These are phyloP conservation scores for Bimuria novae-zelandiae DNA, from an alignment of 2,329 filamentous ascomycete genomes.

Conservation along the genomic window DNA sequence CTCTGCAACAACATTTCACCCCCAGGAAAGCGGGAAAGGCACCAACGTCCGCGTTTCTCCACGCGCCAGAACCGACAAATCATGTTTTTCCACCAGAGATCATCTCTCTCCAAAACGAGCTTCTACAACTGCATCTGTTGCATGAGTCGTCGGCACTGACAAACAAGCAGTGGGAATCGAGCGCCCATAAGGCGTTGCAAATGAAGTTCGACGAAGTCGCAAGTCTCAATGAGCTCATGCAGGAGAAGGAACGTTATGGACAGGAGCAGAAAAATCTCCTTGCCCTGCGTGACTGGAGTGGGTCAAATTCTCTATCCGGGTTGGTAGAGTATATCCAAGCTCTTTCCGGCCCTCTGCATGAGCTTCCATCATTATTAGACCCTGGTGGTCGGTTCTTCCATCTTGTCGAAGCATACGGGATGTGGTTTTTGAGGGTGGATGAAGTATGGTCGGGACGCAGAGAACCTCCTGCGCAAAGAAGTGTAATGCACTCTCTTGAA, in stretches of 20 bases:
- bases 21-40: constrained; percentile 44
- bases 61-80: constrained; percentile 29
- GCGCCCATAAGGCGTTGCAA: constrained; percentile 36
- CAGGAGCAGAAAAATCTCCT: constrained; percentile 44
- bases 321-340: constrained; percentile 43
- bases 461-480: constrained; percentile 5
- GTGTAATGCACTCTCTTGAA: constrained; percentile 28
- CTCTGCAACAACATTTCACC: constrained; percentile 48
- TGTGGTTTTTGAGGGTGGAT: constrained; percentile 39
- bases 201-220: constrained; percentile 45
- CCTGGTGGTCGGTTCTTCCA: constrained; percentile 38
- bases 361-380: constrained; percentile 41
- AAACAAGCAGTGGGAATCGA: constrained; percentile 37
- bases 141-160: constrained; percentile 32
- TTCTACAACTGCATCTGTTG: constrained; percentile 46
- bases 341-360: constrained; percentile 42
- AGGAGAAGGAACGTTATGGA: constrained; percentile 41
- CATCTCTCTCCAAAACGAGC: constrained; percentile 40
- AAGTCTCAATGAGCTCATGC: constrained; percentile 40
- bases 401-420: constrained; percentile 36
- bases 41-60: constrained; percentile 41
- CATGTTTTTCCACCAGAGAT: constrained; percentile 36
- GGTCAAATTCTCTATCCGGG: constrained; percentile 27
- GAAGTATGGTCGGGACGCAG: constrained; percentile 30
- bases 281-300: constrained; percentile 43